These are phyloP conservation scores for Thinopyrum elongatum DNA, from an alignment of 176 grass and related monocot species.

Conservation along the genomic window DNA sequence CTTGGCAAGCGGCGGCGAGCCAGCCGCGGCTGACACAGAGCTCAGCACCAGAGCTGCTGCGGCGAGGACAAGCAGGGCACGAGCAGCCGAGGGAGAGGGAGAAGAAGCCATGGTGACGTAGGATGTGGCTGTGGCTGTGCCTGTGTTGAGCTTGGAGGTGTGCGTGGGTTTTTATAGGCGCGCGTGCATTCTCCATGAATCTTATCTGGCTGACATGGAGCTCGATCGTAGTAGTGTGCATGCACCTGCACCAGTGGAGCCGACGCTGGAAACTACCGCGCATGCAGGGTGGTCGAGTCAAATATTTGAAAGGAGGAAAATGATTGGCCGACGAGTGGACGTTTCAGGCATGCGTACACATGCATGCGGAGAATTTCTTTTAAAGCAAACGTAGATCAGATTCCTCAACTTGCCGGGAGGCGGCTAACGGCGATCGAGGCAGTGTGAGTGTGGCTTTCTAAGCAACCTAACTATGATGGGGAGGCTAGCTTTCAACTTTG, in stretches of 20 bases:
- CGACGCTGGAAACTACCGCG: not conserved
- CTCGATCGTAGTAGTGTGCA: not conserved
- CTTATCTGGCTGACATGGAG: not conserved
- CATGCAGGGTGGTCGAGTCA: not conserved
- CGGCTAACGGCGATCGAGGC: not conserved
- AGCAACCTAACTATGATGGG: no score
- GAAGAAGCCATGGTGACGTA: not conserved
- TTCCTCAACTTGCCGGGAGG: not conserved
- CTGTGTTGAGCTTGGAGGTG: not conserved
- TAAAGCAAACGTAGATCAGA: no score
- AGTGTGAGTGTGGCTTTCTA: no score
- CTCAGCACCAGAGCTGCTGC: not conserved
- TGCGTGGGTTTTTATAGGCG: not conserved
- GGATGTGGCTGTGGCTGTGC: not conserved
- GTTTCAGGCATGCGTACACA: not conserved
- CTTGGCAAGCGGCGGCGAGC: constrained; percentile 33
- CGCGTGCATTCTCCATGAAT: not conserved
- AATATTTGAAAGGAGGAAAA: not conserved
- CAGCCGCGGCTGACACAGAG: not conserved
- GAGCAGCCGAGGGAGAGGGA: not conserved
- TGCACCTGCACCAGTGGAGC: not conserved
- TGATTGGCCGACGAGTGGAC: not conserved
- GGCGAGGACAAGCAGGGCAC: not conserved
- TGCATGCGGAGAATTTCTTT: no score
- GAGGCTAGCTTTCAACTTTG: no score